These are phyloP conservation scores for Candida chauliodis DNA, from an alignment of 805 yeast species.

Conservation along the genomic window DNA sequence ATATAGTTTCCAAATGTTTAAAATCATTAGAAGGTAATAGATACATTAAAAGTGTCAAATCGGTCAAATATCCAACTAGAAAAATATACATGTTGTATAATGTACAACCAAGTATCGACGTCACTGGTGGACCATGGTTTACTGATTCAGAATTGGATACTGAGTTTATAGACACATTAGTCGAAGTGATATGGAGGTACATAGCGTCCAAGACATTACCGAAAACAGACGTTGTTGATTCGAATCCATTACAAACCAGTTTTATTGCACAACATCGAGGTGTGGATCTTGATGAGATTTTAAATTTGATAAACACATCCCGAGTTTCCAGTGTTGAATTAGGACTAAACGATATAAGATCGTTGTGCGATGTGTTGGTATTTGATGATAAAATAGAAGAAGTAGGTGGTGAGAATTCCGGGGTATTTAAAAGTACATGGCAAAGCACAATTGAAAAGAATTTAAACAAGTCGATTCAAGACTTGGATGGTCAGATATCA, in stretches of 20 bases:
- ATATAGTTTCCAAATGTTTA: slow-evolving; percentile 79
- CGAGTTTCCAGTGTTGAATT: slow-evolving; percentile 83
- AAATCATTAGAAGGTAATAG: slow-evolving; percentile 77
- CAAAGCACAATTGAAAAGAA: slow-evolving; percentile 75
- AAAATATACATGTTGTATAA: slow-evolving; percentile 94
- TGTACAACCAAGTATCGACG: slow-evolving; percentile 89
- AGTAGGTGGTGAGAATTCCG: slow-evolving; percentile 37
- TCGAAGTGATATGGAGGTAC: slow-evolving; percentile 85
- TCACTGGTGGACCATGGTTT: slow-evolving; percentile 99
- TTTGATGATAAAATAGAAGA: slow-evolving; percentile 83
- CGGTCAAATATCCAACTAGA: slow-evolving; percentile 89
- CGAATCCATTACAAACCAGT: slow-evolving; percentile 42
- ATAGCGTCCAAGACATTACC: slow-evolving; percentile 78
- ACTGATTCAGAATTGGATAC: slow-evolving; percentile 93
- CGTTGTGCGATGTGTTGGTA: slow-evolving; percentile 82
- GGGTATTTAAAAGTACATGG: slow-evolving; percentile 78
- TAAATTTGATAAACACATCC: slow-evolving; percentile 65
- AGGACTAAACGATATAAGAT: slow-evolving; percentile 65
- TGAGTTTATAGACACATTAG: slow-evolving; percentile 82
- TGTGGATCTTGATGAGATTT: slow-evolving; percentile 71
- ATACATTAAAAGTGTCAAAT: slow-evolving; percentile 82
- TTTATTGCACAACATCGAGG: slow-evolving; percentile 60
- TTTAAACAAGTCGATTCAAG: slow-evolving; percentile 19
- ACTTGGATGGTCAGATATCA: neutral
- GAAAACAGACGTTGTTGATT: slow-evolving; percentile 30